Evolutionary conservation across 164 flowering plant species (phyloP).

Genomic region (Vitis rupestris): DNA sequence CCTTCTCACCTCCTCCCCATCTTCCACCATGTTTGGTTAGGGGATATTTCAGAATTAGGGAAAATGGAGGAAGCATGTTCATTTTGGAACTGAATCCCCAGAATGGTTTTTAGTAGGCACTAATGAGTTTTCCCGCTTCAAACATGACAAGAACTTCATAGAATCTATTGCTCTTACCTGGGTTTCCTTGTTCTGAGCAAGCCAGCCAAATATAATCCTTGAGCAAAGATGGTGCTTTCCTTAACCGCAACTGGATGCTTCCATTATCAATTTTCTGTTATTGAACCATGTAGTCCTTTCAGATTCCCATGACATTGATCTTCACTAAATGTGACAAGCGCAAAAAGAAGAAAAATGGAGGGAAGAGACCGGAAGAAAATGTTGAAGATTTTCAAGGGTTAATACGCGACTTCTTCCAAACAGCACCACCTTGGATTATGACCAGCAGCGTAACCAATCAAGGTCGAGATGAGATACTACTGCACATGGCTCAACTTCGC

Average conservation of each 20-base stretch:
- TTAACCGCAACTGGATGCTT: not conserved
- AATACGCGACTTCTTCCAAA: slow-evolving; percentile 67
- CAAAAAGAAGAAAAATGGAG: slow-evolving; percentile 83
- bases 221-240: no score
- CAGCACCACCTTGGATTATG: slow-evolving; percentile 96
- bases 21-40: no score
- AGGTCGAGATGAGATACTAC: slow-evolving; percentile 87
- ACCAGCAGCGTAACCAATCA: slow-evolving; percentile 87
- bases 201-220: no score
- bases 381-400: slow-evolving; percentile 68
- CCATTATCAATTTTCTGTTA: not conserved
- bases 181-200: not conserved
- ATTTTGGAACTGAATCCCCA: not conserved
- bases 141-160: not conserved
- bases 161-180: not conserved
- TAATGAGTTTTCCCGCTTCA: not conserved
- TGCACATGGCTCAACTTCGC: slow-evolving; percentile 93
- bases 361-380: slow-evolving; percentile 86
- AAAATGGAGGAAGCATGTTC: not conserved
- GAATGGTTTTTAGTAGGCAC: not conserved
- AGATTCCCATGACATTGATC: slow-evolving; percentile 94
- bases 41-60: no score
- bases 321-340: slow-evolving; percentile 99
- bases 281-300: slow-evolving; percentile 14
- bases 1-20: not conserved